Base-by-base conservation (phyloP, 2,329 filamentous ascomycete species). In the Colletotrichum spinosum region DNA sequence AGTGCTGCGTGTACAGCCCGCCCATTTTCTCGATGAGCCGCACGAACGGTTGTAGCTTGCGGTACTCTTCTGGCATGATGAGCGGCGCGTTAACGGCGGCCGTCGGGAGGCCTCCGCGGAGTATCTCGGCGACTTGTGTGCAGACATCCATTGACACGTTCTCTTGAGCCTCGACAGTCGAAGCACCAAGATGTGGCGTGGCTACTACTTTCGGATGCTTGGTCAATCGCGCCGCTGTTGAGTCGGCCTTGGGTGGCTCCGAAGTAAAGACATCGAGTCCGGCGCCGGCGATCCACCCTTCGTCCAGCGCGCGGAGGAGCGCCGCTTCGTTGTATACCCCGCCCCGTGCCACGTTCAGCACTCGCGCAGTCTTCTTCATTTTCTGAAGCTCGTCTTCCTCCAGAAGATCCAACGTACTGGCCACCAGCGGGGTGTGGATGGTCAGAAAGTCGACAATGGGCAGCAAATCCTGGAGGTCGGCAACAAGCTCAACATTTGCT, bases 91-190 rank as follows among this genome's bases (percentile, higher is more conserved):
- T 95, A 73, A 95, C 92, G 6, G 92, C 92, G 17, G 86, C 88
- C 1, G 91, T 91, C 0, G 92, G 92, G 1, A 94, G 82, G 0
- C 90, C 90, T 3, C 92, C 92, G 0, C 83, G 82, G 2, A 96
- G 81, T 46, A 95, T 92, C 63, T 90, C 86, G 0, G 92, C 83
- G 11, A 94, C 91, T 77, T 96, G 92, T 39, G 90, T 89, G 76
- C 92, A 95, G 8, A 95, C 92, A 70, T 95, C 92, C 68, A 94
- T 86, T 1, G 90, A 92, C 4, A 94, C 92, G 67, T 94, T 94
- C 72, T 95, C 92, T 75, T 96, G 92, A 0, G 92, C 92, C 81
- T 96, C 92, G 39, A 91, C 85, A 0, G 92, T 96, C 0, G 89
- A 92, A 0, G 92, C 92, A 8, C 92, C 92, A 0, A 96, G 82